A percentile compares a stretch with the other conserved stretches of the same genome.
phyloP scores from a whole-genome alignment of 345 rosid species.

The Sisymbrium altissimum region DNA sequence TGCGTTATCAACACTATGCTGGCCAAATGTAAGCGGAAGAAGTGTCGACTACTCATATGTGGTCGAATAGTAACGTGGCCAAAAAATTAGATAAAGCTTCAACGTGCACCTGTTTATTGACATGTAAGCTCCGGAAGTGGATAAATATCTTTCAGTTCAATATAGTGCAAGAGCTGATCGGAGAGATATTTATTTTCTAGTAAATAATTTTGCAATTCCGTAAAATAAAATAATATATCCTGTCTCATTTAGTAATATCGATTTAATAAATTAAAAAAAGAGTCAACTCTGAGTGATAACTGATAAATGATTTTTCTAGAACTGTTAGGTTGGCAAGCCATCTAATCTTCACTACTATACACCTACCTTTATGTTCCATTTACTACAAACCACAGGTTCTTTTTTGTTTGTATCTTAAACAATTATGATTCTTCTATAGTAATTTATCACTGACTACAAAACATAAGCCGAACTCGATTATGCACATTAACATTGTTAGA shows the following conservation, averaged over 20 bases:
- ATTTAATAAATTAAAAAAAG: neutral
- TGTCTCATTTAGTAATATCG: neutral
- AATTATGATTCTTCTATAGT: neutral
- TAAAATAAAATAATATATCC: neutral
- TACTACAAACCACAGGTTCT: neutral
- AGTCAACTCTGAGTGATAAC: neutral
- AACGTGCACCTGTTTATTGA: neutral
- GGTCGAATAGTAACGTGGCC: neutral
- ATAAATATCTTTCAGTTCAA: neutral
- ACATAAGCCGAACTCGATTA: neutral
- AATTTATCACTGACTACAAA: neutral
- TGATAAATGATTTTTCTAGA: neutral
- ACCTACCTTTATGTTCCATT: slow-evolving; percentile 3
- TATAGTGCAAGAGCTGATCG: neutral
- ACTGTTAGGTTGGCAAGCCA: slow-evolving; percentile 5
- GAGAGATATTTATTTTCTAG: neutral
- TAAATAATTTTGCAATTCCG: neutral
- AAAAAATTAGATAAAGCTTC: neutral
- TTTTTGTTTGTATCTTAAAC: neutral
- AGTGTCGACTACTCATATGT: neutral
- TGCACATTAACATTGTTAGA: neutral
- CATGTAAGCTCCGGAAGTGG: neutral
- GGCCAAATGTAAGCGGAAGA: neutral
- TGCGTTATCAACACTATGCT: neutral
- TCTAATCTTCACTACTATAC: slow-evolving; percentile 12